Evolutionary conservation across 805 yeast genomes (phyloP), one percentile per base, ranked within the genome.

Genomic region (Candida endomychidarum): DNA sequence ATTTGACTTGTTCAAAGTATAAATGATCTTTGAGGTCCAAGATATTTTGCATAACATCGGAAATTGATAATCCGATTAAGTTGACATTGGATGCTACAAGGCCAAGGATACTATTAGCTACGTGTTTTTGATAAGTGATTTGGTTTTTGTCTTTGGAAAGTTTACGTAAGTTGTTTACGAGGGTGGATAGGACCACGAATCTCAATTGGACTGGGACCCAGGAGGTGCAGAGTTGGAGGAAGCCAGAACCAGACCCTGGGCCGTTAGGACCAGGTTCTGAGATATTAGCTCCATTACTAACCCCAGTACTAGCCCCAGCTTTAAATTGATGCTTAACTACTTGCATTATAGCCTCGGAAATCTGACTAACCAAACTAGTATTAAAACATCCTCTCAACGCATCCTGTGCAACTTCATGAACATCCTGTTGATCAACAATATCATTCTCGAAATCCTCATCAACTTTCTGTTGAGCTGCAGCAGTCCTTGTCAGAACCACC

Each of bases 201-300:
- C 96, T 69, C 48, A 80, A 70, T 55, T 80, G 96, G 26, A 81
- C 93, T 0, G 88, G 97, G 8, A 87, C 77, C 77, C 90, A 87
- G 27, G 77, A 75, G 6, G 89, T 80, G 42, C 86, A 74, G 46
- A 79, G 66, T 46, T 81, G 82, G 25, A 86, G 62, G 34, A 90
- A 65, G 8, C 69, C 59, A 20, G n/a, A n/a, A n/a, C n/a, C n/a
- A n/a, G n/a, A n/a, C n/a, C n/a, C n/a, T n/a, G n/a, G n/a, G n/a
- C n/a, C n/a, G n/a, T n/a, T n/a, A n/a, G n/a, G n/a, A n/a, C n/a
- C n/a, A n/a, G n/a, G n/a, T n/a, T n/a, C n/a, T n/a, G n/a, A n/a
- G n/a, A n/a, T n/a, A n/a, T n/a, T n/a, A n/a, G n/a, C n/a, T n/a
- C n/a, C n/a, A n/a, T n/a, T n/a, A n/a, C n/a, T n/a, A 21, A 21